Evolutionary conservation across 1,284 basidiomycete species (phyloP), one percentile per base, ranked within the genome.

Genomic region (Puccinia triticina): DNA sequence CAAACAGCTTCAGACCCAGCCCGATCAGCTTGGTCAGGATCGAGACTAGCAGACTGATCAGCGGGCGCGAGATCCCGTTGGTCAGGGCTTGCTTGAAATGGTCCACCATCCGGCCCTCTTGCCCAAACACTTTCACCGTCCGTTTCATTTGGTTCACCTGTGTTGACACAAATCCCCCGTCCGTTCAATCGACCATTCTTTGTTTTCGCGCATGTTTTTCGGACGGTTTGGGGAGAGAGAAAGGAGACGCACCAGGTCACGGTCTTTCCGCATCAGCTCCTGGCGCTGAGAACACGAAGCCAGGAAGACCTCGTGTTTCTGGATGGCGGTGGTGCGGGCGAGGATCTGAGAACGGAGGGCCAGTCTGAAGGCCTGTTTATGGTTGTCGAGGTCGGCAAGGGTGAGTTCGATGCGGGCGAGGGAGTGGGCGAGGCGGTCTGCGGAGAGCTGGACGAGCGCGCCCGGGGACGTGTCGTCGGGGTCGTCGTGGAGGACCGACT

Each of bases 201-300:
- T n/a, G n/a, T n/a, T n/a, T n/a, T n/a, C n/a, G n/a, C n/a, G n/a
- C n/a, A n/a, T n/a, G 67, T 7, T n/a, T n/a, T 32, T 32, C 5
- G 29, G 29, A 18, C 16, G 23, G 4, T 4, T 59, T 43, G 40
- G 40, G 23, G 18, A 59, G 57, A 18, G 18, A 59, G 29, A 59
- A 18, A 32, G 29, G 18, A n/a, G 26, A 48, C 29, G 26, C 2
- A 72, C 69, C 69, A 72, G 23, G 18, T 72, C 69, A 48, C 69
- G 69, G 50, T 72, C 69, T 29, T 50, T 48, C 16, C 69, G 69
- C 69, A 72, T 72, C 23, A 72, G 32, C 69, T 72, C 69, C 32
- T 72, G 69, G 1, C 69, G 69, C 3, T 72, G 26, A 21, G 69
- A 50, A 72, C 69, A 72, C 1, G 69, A 72, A 26, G 69, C 69